Evolutionary conservation across 164 flowering plant species (phyloP), one percentile per base, ranked within the genome.

Genomic region (Liquidambar formosana): DNA sequence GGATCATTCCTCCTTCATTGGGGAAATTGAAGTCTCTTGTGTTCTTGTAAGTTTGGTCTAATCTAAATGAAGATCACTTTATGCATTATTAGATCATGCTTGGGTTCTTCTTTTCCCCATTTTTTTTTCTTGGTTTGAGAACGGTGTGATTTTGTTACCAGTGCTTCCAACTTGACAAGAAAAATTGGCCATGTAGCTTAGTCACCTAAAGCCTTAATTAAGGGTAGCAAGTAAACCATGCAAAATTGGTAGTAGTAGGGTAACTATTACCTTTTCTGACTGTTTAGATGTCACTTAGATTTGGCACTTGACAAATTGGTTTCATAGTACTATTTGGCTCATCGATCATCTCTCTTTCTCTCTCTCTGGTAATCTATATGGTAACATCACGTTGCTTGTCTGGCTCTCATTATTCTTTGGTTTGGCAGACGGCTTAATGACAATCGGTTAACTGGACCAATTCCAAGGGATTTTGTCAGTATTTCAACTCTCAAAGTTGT

Each of bases 1-100:
- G 98, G 63, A 72, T 41, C 44, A 86, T 94, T 70, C 97, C 98
- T 45, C 75, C 86, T 27, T 72, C 91, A 6, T 38, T 94, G 72
- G 98, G 94, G 65, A 89, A 88, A 57, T 71, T 94, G 82, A 94
- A 94, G 73, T 85, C 94, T 69, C 87, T 94, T 22, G 89, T 91
- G 8, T 93, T 93, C 72, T 69, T 93, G 98, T 93, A 71, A 90
- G 97, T 89, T 63, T 41, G 22, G 11, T 47, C 4, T 52, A 64
- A 5, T 47, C 18, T 63, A 21, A 44, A 43, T 28, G 3, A 25
- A 14, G 11, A 12, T 41, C 15, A 22, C 65, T 26, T 25, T 15
- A 47, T 25, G 19, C 41, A 19, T 65, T 14, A 25, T 33, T 44
- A n/a, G 9, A 3, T n/a, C 61, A n/a, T 26, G 19, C 0, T 16